Base-by-base conservation (phyloP, 129 eudicot genomes). In the Helianthus tuberosus region DNA sequence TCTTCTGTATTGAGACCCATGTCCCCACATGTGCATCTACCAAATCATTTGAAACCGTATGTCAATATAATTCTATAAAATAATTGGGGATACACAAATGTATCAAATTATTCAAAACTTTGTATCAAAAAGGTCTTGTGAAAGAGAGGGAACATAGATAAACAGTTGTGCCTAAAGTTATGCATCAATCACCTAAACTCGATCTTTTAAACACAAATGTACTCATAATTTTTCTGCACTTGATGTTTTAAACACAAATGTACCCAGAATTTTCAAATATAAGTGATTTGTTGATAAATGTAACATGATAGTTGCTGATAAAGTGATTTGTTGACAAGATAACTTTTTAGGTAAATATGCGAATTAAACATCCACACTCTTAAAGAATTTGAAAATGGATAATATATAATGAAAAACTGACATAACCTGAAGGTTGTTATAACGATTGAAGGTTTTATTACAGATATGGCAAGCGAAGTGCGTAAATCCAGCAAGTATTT, bases 21-120 rank as follows among this genome's bases (percentile, higher is more conserved):
- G 97, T 7, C 97, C 97, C 96, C 96, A 91, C 96, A 91, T 86
- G 75, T 91, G 97, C 97, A 91, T 91, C 97, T 89, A 63, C 55
- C 43, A 58, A 49, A n/a, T 52, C 41, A 74, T 61, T 71, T 60
- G 6, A 79, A 35, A 51, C 1, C 27, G 3, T 51, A 4, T 17
- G 36, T 58, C 32, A 54, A 5, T 49, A 15, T 12, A 64, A 2
- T 60, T 60, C 4, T 23, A 57, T 57, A 54, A 54, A 43, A 43
- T 43, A 43, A 43, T 43, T 43, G 10, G 11, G 47, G 47, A 43
- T 6, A 43, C 47, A 43, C 47, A 43, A 43, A 43, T 43, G 47
- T 43, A 43, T 7, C 47, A 43, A 43, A 6, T 43, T 43, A 43
- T 43, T 43, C 47, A 43, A 43, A 6, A 4, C 5, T 43, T 43